Percentiles rank a stretch among this genome's conserved stretches.
phyloP scores from a whole-genome alignment of 1,284 basidiomycete genomes.

The Ceratorhiza oryzae-sativae region DNA sequence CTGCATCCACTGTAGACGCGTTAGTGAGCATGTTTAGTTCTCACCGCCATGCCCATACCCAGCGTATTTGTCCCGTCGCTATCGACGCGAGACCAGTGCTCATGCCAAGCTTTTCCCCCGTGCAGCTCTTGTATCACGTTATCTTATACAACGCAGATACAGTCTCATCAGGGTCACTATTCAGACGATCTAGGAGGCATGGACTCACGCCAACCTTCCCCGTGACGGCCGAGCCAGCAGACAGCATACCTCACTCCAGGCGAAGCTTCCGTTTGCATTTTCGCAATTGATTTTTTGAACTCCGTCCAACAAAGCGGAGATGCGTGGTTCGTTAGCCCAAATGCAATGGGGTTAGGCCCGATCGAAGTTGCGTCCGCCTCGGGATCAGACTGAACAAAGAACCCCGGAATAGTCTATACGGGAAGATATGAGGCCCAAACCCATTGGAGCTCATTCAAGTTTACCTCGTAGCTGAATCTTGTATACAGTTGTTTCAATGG shows the following conservation, averaged over 20 bases:
- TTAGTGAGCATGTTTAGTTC: neutral
- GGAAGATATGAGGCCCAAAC: neutral
- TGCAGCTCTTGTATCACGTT: too few relatives aligned
- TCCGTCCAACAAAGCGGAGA: constrained; percentile 61
- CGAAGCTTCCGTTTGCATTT: constrained; percentile 57
- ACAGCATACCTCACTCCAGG: constrained; percentile 62
- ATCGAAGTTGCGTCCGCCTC: constrained; percentile 46
- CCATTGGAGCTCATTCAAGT: neutral
- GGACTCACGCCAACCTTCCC: constrained; percentile 69
- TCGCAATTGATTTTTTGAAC: constrained; percentile 56
- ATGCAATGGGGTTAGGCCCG: constrained; percentile 55
- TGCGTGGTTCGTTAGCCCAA: constrained; percentile 64
- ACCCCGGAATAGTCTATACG: constrained; percentile 51
- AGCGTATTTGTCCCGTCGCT: neutral
- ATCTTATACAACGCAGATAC: too few relatives aligned
- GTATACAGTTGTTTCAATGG: neutral
- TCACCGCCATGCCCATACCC: neutral
- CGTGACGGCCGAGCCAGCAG: constrained; percentile 72
- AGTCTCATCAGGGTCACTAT: constrained; percentile 1
- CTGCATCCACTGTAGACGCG: constrained; percentile 10
- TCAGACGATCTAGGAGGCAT: neutral
- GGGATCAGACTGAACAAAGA: constrained; percentile 50
- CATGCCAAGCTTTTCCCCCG: too few relatives aligned
- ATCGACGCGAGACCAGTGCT: neutral
- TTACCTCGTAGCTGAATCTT: neutral